phyloP scores from a whole-genome alignment of 2,329 filamentous ascomycete genomes.

The Raffaelea albimanens region DNA sequence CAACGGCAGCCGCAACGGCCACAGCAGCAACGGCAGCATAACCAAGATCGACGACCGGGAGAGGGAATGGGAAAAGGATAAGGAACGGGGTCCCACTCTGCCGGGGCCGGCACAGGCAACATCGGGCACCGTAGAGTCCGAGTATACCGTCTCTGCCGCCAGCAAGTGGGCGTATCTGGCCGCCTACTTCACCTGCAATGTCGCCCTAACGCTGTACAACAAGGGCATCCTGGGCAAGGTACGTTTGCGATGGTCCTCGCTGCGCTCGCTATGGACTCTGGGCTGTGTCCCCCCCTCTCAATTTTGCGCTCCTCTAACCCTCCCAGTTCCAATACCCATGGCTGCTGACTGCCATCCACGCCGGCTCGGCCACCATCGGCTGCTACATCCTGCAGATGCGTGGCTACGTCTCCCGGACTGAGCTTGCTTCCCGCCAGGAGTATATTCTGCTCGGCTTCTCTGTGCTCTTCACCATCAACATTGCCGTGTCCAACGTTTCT shows the following conservation, averaged over 20 bases:
- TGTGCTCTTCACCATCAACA: slow-evolving; percentile 16
- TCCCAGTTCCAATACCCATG: slow-evolving; percentile 12
- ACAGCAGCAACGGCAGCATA: neutral
- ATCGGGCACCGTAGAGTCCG: slow-evolving; percentile 15
- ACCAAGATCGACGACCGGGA: slow-evolving; percentile 1
- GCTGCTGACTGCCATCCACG: slow-evolving; percentile 15
- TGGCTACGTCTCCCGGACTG: slow-evolving; percentile 9
- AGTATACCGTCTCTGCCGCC: slow-evolving; percentile 17
- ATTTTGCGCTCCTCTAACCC: neutral
- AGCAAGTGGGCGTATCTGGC: slow-evolving; percentile 17
- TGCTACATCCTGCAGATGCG: slow-evolving; percentile 12
- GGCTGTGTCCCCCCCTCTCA: too few species aligned
- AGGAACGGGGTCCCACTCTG: neutral
- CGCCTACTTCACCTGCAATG: slow-evolving; percentile 25
- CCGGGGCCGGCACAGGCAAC: neutral
- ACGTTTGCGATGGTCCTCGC: neutral
- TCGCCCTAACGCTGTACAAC: slow-evolving; percentile 47
- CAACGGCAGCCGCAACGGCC: neutral
- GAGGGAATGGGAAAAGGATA: slow-evolving; percentile 1
- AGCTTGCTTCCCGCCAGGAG: slow-evolving; percentile 9
- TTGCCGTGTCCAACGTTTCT: slow-evolving; percentile 15
- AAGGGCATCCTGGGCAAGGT: slow-evolving; percentile 40
- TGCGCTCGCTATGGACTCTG: too few species aligned
- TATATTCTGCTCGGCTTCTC: slow-evolving; percentile 11
- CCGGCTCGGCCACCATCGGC: slow-evolving; percentile 14